A percentile compares a stretch with the other conserved stretches of the same genome.
phyloP scores from a whole-genome alignment of 2,329 filamentous ascomycete genomes.

The Diaporthe vaccinii region DNA sequence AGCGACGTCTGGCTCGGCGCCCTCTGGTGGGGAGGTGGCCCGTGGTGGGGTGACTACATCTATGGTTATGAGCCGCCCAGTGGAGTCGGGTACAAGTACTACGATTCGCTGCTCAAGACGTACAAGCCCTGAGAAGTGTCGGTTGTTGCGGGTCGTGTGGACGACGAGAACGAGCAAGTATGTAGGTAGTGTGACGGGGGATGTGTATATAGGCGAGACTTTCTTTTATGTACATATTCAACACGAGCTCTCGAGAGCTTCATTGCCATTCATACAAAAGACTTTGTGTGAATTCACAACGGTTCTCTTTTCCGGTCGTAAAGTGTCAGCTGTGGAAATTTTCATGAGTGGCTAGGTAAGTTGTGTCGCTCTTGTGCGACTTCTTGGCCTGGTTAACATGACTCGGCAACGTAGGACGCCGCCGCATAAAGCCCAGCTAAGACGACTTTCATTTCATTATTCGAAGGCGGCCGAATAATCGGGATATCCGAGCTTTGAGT shows the following conservation, averaged over 20 bases:
- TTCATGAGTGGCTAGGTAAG: not conserved
- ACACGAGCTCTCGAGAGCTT: not conserved
- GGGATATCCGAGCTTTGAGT: not conserved
- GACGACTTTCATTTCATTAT: not conserved
- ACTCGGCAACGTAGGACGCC: too few relatives aligned
- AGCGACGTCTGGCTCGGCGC: conserved; percentile 69
- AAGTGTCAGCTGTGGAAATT: not conserved
- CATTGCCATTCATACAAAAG: not conserved
- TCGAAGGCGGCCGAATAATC: not conserved
- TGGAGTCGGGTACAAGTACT: conserved; percentile 55
- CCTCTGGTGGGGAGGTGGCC: conserved; percentile 69
- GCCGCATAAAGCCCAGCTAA: not conserved
- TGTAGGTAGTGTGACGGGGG: not conserved
- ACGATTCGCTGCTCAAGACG: conserved; percentile 45
- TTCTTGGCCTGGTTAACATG: not conserved
- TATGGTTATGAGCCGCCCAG: conserved; percentile 62
- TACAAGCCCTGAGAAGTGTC: conserved; percentile 37
- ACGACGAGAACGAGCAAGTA: not conserved
- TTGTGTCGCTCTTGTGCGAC: not conserved
- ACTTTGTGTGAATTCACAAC: not conserved
- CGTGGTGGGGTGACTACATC: conserved; percentile 67
- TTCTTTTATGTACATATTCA: conserved; percentile 27
- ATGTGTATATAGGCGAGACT: conserved; percentile 14
- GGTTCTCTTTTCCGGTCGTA: too few relatives aligned
- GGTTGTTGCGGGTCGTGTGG: not conserved